These are phyloP conservation scores for Drechslerella coelobrocha DNA, from an alignment of 2,329 filamentous ascomycete genomes.

Conservation along the genomic window DNA sequence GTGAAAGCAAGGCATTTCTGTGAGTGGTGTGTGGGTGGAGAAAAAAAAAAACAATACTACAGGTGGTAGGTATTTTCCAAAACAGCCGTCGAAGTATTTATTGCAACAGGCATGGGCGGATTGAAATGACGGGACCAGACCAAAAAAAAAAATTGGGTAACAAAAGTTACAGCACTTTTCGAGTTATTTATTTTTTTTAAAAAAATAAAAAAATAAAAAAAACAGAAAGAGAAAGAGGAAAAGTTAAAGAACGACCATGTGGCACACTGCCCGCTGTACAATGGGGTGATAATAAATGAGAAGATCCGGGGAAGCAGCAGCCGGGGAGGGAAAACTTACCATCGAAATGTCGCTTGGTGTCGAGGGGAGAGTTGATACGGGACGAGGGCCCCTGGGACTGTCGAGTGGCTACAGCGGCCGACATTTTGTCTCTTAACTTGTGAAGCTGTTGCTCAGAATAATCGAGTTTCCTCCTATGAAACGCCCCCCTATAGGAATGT, in stretches of 20 bases:
- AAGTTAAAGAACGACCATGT: not conserved
- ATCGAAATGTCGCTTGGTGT: slow-evolving; percentile 54
- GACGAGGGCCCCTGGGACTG: slow-evolving; percentile 53
- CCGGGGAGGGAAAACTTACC: slow-evolving; percentile 50
- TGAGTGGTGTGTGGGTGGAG: not conserved
- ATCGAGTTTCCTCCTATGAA: slow-evolving; percentile 50
- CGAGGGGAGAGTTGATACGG: slow-evolving; percentile 55
- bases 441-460: slow-evolving; percentile 50
- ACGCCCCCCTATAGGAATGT: slow-evolving; percentile 48
- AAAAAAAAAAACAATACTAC: not conserved
- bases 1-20: not conserved
- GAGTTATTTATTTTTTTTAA: not conserved
- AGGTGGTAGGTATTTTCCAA: not conserved
- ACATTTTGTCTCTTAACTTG: slow-evolving; percentile 54
- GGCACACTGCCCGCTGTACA: too few species aligned
- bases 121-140: too few species aligned
- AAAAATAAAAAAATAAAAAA: not conserved
- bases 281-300: not conserved
- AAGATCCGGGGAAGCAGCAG: slow-evolving; percentile 11
- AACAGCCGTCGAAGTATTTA: not conserved
- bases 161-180: too few species aligned
- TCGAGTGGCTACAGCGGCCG: slow-evolving; percentile 55
- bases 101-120: not conserved
- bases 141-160: too few species aligned
- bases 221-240: not conserved